Conservation (phyloP, 495 filamentous ascomycete genomes). For the Pyronema omphalodes region DNA sequence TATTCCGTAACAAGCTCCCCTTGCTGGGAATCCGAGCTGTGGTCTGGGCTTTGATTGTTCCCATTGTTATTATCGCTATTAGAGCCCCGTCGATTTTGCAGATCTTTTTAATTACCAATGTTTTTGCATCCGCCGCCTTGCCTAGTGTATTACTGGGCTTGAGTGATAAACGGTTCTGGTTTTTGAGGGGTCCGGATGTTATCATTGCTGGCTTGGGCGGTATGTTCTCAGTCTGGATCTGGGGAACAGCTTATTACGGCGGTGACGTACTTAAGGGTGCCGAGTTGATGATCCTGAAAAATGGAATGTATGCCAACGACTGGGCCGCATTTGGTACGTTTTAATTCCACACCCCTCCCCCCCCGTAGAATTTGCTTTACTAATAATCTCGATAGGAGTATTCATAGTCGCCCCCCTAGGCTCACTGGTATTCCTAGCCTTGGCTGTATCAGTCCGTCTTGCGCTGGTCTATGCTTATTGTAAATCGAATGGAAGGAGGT, state of each 20-base stretch:
- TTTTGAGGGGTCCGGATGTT: constrained; percentile 57
- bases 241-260: constrained; percentile 46
- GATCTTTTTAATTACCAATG: constrained; percentile 60
- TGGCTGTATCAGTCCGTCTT: constrained; percentile 37
- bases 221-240: constrained; percentile 55
- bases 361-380: too few relatives aligned
- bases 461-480: constrained; percentile 34
- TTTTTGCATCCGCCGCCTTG: constrained; percentile 50
- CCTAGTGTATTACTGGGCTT: constrained; percentile 51
- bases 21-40: constrained; percentile 46
- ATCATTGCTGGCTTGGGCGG: constrained; percentile 53
- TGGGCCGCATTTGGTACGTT: constrained; percentile 52
- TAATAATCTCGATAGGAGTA: constrained; percentile 31
- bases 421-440: constrained; percentile 48
- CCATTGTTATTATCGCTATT: constrained; percentile 49
- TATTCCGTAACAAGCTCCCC: constrained; percentile 58
- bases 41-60: constrained; percentile 50
- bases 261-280: constrained; percentile 43
- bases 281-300: constrained; percentile 47
- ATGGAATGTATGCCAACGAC: constrained; percentile 49
- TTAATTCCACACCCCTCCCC: too few relatives aligned
- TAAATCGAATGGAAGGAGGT: constrained; percentile 33
- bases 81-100: constrained; percentile 51
- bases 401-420: constrained; percentile 53
- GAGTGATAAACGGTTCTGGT: constrained; percentile 32